Conservation (phyloP, 495 filamentous ascomycete genomes). For the Trichocladium uniseriatum region DNA sequence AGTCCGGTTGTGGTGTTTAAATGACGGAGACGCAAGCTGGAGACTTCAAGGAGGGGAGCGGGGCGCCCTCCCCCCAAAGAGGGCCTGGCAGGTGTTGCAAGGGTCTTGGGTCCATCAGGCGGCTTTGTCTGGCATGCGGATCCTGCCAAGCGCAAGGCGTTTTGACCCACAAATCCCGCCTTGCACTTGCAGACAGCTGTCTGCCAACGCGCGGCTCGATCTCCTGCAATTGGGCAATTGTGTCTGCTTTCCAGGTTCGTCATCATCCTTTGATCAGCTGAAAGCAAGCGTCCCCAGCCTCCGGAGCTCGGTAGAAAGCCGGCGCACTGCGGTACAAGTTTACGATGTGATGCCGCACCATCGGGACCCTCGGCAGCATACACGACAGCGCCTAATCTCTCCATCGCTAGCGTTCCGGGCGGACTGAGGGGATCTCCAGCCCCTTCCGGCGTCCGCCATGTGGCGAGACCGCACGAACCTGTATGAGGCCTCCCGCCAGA, state of each 20-base stretch:
- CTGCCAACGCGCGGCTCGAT: background rate
- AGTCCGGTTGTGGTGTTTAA: slow-evolving; percentile 9
- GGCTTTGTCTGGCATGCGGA: background rate
- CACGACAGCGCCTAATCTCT: slow-evolving; percentile 2
- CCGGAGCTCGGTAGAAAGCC: slow-evolving; percentile 1
- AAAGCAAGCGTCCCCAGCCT: slow-evolving; percentile 7
- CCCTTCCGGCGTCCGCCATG: slow-evolving; percentile 55
- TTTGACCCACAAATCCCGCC: background rate
- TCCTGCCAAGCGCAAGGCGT: background rate
- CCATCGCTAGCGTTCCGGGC: slow-evolving; percentile 5
- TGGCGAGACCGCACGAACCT: slow-evolving; percentile 98
- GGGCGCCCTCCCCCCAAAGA: slow-evolving; percentile 10
- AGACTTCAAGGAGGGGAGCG: slow-evolving; percentile 17
- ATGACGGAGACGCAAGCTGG: slow-evolving; percentile 17
- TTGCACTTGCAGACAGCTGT: slow-evolving; percentile 4
- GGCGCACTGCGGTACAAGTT: slow-evolving; percentile 8
- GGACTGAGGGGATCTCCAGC: slow-evolving; percentile 30
- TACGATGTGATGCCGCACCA: slow-evolving; percentile 28
- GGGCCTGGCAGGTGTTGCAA: background rate
- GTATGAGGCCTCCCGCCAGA: slow-evolving; percentile 36
- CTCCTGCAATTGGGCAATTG: slow-evolving; percentile 3
- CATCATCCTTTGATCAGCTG: slow-evolving; percentile 6
- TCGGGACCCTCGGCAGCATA: slow-evolving; percentile 11
- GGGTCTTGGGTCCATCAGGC: background rate
- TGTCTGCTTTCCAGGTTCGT: slow-evolving; percentile 12